Evolutionary conservation across 208 protist species (phyloP), one percentile per base, ranked within the genome.

Genomic region (Leishmania gerbilli): DNA sequence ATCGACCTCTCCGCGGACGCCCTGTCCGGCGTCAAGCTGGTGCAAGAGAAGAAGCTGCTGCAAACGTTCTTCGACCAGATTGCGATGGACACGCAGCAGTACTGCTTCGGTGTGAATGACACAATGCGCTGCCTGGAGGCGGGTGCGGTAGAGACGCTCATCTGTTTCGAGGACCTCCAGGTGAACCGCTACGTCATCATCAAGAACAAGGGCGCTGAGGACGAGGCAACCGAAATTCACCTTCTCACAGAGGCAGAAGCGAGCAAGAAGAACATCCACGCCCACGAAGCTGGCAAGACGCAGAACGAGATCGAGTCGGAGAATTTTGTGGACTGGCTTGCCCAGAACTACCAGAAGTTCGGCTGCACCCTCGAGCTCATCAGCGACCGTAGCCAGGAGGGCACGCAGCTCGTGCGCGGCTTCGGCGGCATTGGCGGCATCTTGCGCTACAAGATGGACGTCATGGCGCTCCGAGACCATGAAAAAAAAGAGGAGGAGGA

Each of bases 1-100:
- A 99, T 99, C 79, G 99, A 99, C 82, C 93, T 99, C 31, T 93
- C 98, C 24, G 87, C 94, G 1, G 99, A 99, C 62, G 84, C 90
- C 34, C 88, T 99, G 11, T 87, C 89, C 11, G 98, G 99, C 71
- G 99, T 99, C 51, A 99, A 99, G 91, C 99, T 99, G 65, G 93
- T 99, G 71, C 93, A 99, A 89, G 99, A 99, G 93, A 99, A 99
- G 93, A 99, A 99, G 89, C 87, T 99, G 55, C 94, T 99, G 76
- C 90, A 98, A 65, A 88, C 86, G 51, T 99, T 99, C 93, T 99
- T 99, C 83, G 99, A 99, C 58, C 93, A 99, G 74, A 99, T 99
- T 82, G 93, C 98, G 13, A 93, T 97, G 76, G 99, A 99, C 85
- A 99, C 99, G 60, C 98, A 99, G 83, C 98, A 99, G 87, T 99